These are phyloP conservation scores for Incumbomyces lentus DNA, from an alignment of 2,329 filamentous ascomycete species.

Conservation along the genomic window DNA sequence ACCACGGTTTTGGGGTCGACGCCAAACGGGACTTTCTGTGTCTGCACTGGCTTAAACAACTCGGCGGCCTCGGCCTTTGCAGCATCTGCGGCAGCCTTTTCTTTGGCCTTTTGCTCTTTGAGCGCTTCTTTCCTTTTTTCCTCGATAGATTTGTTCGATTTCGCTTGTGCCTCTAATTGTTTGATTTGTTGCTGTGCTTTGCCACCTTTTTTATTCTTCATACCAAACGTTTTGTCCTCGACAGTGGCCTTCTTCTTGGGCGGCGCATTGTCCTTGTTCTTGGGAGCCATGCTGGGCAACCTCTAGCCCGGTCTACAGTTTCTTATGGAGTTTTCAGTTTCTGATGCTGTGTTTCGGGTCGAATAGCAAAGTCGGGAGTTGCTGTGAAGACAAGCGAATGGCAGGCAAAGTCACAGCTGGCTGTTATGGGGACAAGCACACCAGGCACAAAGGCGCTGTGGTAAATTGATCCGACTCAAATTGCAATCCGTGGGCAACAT, in stretches of 20 bases:
- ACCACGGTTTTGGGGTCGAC: conserved; percentile 96
- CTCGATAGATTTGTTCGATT: conserved; percentile 67
- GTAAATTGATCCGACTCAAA: background rate
- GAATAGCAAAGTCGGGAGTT: background rate
- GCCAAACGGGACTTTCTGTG: conserved; percentile 96
- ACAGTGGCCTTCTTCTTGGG: conserved; percentile 47
- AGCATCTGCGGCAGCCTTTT: conserved; percentile 82
- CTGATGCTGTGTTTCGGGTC: background rate
- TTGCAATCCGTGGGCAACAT: too few species aligned
- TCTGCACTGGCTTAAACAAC: conserved; percentile 81
- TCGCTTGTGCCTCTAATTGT: conserved; percentile 62
- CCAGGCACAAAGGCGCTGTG: background rate
- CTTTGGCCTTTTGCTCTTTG: conserved; percentile 59
- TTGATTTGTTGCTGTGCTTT: conserved; percentile 84
- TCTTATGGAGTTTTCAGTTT: background rate
- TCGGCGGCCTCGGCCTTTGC: conserved; percentile 71
- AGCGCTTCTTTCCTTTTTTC: conserved; percentile 69
- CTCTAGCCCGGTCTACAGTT: background rate
- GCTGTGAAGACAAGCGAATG: background rate
- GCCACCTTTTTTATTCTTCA: conserved; percentile 99
- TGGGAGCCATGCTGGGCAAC: conserved; percentile 34
- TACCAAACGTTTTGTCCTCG: conserved; percentile 96
- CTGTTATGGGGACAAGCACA: background rate
- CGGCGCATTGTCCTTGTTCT: conserved; percentile 30
- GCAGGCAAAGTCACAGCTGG: too few species aligned